Evolutionary conservation across 805 yeast species (phyloP).

Genomic region (Sugiyamaella floridensis): DNA sequence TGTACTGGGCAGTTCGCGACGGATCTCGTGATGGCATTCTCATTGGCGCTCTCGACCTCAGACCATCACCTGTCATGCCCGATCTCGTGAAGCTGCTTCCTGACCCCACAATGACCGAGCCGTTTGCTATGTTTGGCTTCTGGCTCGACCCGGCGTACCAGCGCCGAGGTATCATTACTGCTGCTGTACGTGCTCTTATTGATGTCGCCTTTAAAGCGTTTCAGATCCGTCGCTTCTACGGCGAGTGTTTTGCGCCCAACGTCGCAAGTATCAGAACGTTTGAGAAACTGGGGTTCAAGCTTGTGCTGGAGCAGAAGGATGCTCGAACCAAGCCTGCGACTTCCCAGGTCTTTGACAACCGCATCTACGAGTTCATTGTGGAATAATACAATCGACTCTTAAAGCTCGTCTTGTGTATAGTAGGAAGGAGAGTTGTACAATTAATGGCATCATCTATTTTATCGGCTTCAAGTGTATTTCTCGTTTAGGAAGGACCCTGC

Average conservation of each 20-base stretch:
- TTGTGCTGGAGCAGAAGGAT: constrained; percentile 6
- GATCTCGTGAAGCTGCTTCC: not conserved
- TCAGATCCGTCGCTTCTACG: constrained; percentile 8
- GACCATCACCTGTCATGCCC: constrained; percentile 3
- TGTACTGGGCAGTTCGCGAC: constrained; percentile 14
- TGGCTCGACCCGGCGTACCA: constrained; percentile 17
- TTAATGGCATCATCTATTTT: too few species aligned
- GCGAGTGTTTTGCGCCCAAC: constrained; percentile 13
- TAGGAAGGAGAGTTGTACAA: too few species aligned
- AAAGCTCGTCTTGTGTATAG: too few species aligned
- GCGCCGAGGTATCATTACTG: constrained; percentile 15
- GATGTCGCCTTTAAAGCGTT: constrained; percentile 8
- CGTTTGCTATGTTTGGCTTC: constrained; percentile 16
- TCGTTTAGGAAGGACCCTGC: too few species aligned
- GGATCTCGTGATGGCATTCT: constrained; percentile 1
- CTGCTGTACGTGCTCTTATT: constrained; percentile 7
- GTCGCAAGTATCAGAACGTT: constrained; percentile 14
- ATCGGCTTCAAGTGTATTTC: too few species aligned
- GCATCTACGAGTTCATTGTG: not conserved
- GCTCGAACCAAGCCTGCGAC: constrained; percentile 9
- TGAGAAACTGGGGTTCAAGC: constrained; percentile 17
- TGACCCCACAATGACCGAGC: not conserved
- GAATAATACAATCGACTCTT: not conserved
- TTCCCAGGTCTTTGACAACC: constrained; percentile 2
- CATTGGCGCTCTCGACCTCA: constrained; percentile 13